Evolutionary conservation across 441 rosid genomes (phyloP).

Genomic region (Jatropha podagrica): DNA sequence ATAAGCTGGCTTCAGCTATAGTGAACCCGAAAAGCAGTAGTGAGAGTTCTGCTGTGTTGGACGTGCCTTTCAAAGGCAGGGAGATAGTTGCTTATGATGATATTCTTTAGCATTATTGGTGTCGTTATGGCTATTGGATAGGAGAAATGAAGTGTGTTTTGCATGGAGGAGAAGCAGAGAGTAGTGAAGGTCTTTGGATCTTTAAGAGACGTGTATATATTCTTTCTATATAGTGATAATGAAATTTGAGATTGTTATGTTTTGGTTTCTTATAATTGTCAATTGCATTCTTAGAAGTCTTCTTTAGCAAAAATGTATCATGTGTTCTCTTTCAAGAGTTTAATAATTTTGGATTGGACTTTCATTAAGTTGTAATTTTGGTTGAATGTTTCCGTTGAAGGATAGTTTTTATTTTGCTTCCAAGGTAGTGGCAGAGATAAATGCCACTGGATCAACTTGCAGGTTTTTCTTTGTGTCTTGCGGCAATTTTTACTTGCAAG

Average conservation of each 20-base stretch:
- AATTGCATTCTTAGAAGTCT: background rate
- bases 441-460: too few species aligned
- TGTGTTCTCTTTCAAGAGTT: background rate
- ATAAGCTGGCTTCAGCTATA: slow-evolving; percentile 68
- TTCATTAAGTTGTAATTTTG: too few species aligned
- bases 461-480: too few species aligned
- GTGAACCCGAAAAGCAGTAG: slow-evolving; percentile 55
- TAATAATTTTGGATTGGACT: background rate
- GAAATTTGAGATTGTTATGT: background rate
- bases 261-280: background rate
- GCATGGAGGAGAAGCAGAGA: slow-evolving; percentile 11
- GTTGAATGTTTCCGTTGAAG: too few species aligned
- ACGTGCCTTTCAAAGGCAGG: slow-evolving; percentile 53
- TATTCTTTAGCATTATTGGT: slow-evolving; percentile 39
- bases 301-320: background rate
- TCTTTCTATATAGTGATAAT: background rate
- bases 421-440: too few species aligned
- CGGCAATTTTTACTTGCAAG: too few species aligned
- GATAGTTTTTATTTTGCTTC: too few species aligned
- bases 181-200: slow-evolving; percentile 7
- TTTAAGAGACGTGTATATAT: background rate
- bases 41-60: slow-evolving; percentile 22
- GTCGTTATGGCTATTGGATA: background rate
- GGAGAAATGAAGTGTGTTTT: background rate
- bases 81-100: slow-evolving; percentile 80